phyloP scores from a whole-genome alignment of 805 yeast genomes.

The Candida ulmi region DNA sequence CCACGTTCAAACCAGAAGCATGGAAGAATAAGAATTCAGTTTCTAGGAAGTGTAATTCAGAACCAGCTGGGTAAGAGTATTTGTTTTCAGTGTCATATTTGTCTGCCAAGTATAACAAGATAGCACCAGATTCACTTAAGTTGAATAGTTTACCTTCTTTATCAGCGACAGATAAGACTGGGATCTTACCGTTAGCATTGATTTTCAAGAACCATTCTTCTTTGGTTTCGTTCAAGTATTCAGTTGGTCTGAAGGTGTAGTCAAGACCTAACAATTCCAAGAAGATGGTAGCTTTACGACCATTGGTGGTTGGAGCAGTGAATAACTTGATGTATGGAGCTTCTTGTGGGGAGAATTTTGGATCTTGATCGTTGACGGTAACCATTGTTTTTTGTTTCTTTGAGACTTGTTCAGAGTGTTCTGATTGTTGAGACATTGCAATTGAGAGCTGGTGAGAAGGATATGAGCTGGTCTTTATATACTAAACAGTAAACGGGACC shows the following conservation, averaged over 20 bases:
- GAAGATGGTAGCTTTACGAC: slow-evolving; percentile 31
- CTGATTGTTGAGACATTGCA: background rate
- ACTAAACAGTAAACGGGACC: too few relatives aligned
- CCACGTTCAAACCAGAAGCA: slow-evolving; percentile 53
- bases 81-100: slow-evolving; percentile 50
- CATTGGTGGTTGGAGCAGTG: slow-evolving; percentile 35
- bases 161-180: slow-evolving; percentile 37
- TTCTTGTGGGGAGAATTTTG: slow-evolving; percentile 14
- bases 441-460: too few relatives aligned
- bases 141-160: slow-evolving; percentile 34
- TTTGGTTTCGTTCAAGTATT: slow-evolving; percentile 42
- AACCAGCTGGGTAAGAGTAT: slow-evolving; percentile 27
- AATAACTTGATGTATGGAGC: slow-evolving; percentile 40
- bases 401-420: background rate
- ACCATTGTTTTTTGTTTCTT: slow-evolving; percentile 3
- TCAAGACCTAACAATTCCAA: slow-evolving; percentile 29
- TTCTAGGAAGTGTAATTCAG: slow-evolving; percentile 44
- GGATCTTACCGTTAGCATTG: slow-evolving; percentile 60
- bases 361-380: slow-evolving; percentile 9
- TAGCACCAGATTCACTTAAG: slow-evolving; percentile 57
- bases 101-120: slow-evolving; percentile 50
- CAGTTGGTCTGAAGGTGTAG: slow-evolving; percentile 31
- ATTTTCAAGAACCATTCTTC: slow-evolving; percentile 49
- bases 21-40: slow-evolving; percentile 51
- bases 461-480: too few relatives aligned